Evolutionary conservation across 1,284 basidiomycete species (phyloP).

Genomic region (Cutaneotrichosporon spelunceum): DNA sequence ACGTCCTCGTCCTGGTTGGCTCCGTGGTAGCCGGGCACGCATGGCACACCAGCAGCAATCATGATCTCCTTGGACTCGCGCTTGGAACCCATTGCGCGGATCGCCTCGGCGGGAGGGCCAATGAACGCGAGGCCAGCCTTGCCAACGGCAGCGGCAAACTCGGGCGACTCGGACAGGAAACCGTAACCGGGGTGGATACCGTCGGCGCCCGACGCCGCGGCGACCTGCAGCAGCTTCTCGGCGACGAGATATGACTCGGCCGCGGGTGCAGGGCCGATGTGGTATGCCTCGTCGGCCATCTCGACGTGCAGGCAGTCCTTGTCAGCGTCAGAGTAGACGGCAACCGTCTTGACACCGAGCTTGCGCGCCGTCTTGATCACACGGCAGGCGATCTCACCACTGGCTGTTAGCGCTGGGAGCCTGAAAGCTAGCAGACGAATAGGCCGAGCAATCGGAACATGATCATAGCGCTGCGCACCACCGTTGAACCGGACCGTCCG

Average conservation of each 20-base stretch:
- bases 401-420: constrained; percentile 16
- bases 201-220: constrained; percentile 74
- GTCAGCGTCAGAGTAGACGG: constrained; percentile 87
- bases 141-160: constrained; percentile 58
- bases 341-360: constrained; percentile 84
- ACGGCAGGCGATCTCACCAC: constrained; percentile 89
- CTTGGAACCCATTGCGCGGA: constrained; percentile 64
- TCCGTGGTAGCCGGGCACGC: constrained; percentile 68
- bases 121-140: constrained; percentile 61
- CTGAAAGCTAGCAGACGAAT: no score
- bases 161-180: constrained; percentile 72
- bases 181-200: constrained; percentile 74
- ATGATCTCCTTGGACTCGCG: constrained; percentile 72
- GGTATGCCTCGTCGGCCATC: constrained; percentile 88
- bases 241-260: constrained; percentile 82
- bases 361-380: constrained; percentile 85
- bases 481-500: no score
- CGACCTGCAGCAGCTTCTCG: constrained; percentile 83
- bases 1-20: constrained; percentile 58
- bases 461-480: no score
- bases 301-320: constrained; percentile 72
- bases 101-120: constrained; percentile 61
- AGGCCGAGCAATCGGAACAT: no score
- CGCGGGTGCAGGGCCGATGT: constrained; percentile 84
- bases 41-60: constrained; percentile 85